These are phyloP conservation scores for Colletotrichum camelliae DNA, from an alignment of 2,329 filamentous ascomycete species.

Conservation along the genomic window DNA sequence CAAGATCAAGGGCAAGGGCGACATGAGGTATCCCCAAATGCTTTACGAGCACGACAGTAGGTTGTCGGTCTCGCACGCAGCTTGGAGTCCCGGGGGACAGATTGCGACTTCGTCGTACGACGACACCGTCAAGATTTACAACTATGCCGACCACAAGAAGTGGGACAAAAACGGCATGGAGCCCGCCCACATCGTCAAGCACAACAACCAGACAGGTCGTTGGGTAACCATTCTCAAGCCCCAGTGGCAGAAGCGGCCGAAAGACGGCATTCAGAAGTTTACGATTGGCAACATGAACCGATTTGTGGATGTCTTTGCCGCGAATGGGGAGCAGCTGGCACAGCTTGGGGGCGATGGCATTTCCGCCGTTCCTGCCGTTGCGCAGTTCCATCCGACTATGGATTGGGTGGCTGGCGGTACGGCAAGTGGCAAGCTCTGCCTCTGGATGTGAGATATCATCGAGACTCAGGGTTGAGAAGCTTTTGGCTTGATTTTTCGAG, in stretches of 20 bases:
- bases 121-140: constrained; percentile 92
- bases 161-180: constrained; percentile 70
- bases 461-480: background rate
- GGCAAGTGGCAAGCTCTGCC: constrained; percentile 87
- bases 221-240: constrained; percentile 87
- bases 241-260: constrained; percentile 86
- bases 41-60: constrained; percentile 83
- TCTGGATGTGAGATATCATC: constrained; percentile 74
- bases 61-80: constrained; percentile 89
- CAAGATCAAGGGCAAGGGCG: constrained; percentile 71
- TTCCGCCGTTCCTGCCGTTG: constrained; percentile 91
- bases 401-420: constrained; percentile 95
- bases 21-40: constrained; percentile 66
- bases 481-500: background rate
- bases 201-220: constrained; percentile 95
- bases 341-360: constrained; percentile 90
- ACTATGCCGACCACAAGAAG: constrained; percentile 66
- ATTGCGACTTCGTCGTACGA: constrained; percentile 94
- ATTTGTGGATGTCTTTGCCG: constrained; percentile 89
- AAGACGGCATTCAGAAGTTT: constrained; percentile 83
- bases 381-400: constrained; percentile 83
- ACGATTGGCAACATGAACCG: constrained; percentile 97
- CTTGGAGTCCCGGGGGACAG: constrained; percentile 85
- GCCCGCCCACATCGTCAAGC: constrained; percentile 73
- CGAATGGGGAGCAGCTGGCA: constrained; percentile 83